phyloP scores from a whole-genome alignment of 345 rosid species.

The Rubroshorea leprosula region DNA sequence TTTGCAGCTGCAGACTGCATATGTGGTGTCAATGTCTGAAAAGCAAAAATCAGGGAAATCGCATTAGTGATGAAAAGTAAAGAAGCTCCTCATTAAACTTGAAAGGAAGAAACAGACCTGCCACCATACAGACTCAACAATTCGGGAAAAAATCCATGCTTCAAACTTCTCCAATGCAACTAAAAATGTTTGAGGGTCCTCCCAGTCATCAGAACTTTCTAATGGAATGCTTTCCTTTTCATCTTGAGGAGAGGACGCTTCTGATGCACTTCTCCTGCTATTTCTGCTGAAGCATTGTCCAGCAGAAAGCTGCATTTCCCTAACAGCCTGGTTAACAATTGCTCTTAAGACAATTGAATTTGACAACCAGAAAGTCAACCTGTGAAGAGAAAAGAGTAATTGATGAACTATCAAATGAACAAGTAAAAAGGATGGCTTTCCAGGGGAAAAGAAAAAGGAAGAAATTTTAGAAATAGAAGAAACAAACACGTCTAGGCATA shows the following conservation, averaged over 20 bases:
- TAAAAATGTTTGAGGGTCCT: conserved; percentile 46
- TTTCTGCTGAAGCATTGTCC: conserved; percentile 6
- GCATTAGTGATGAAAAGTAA: conserved; percentile 2
- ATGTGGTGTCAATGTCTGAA: conserved; percentile 79
- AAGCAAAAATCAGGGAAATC: conserved; percentile 9
- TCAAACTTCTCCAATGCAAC: conserved; percentile 77
- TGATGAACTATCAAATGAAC: neutral
- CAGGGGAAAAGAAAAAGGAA: neutral
- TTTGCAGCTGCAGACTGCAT: conserved; percentile 75
- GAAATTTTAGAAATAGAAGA: neutral
- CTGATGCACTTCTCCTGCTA: conserved; percentile 8
- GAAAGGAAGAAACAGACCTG: conserved; percentile 46
- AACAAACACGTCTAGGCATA: neutral
- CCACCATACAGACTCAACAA: conserved; percentile 94
- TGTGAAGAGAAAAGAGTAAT: conserved; percentile 24
- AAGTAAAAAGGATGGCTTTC: neutral
- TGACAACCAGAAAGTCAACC: conserved; percentile 93
- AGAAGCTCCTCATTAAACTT: neutral
- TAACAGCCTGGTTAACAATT: conserved; percentile 40
- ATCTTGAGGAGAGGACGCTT: conserved; percentile 11
- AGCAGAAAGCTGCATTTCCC: conserved; percentile 24
- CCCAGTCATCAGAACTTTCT: conserved; percentile 49
- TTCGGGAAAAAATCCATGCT: conserved; percentile 81
- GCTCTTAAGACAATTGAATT: conserved; percentile 76
- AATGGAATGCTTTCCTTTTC: conserved; percentile 10